These are phyloP conservation scores for Xylariaceae sp. DNA, from an alignment of 2,329 filamentous ascomycete species.

Conservation along the genomic window DNA sequence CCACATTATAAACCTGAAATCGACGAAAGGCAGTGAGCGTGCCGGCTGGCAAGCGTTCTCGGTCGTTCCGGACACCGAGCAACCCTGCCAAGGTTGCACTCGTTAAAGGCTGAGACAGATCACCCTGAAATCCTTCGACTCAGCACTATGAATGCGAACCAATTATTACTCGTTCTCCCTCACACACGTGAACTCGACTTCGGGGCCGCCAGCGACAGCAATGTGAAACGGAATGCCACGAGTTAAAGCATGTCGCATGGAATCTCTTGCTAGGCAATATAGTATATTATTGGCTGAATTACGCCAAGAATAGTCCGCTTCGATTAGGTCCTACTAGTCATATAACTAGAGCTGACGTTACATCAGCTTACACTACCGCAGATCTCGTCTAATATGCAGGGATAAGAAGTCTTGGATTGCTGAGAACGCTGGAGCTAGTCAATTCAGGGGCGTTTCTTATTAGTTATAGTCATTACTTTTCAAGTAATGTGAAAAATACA, in stretches of 20 bases:
- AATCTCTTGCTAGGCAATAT: too few species aligned
- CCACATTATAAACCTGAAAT: neutral
- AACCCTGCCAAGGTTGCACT: neutral
- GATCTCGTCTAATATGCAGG: too few species aligned
- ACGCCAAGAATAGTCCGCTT: too few species aligned
- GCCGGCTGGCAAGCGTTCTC: neutral
- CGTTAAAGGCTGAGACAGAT: conserved; percentile 13
- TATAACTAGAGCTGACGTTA: too few species aligned
- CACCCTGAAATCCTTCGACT: conserved; percentile 11
- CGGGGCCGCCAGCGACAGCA: conserved; percentile 9
- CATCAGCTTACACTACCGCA: too few species aligned
- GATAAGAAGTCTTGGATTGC: too few species aligned
- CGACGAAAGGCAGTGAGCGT: neutral
- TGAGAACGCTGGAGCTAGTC: too few species aligned
- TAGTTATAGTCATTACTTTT: too few species aligned
- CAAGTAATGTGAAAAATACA: too few species aligned
- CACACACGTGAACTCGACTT: neutral
- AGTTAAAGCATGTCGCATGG: neutral
- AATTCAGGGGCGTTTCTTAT: too few species aligned
- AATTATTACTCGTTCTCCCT: neutral
- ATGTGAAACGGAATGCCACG: conserved; percentile 16
- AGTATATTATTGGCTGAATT: too few species aligned
- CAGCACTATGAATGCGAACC: neutral
- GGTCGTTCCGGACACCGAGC: neutral
- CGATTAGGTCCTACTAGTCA: too few species aligned